phyloP scores from a whole-genome alignment of 306 rosid genomes.

The Cucurbita maxima region DNA sequence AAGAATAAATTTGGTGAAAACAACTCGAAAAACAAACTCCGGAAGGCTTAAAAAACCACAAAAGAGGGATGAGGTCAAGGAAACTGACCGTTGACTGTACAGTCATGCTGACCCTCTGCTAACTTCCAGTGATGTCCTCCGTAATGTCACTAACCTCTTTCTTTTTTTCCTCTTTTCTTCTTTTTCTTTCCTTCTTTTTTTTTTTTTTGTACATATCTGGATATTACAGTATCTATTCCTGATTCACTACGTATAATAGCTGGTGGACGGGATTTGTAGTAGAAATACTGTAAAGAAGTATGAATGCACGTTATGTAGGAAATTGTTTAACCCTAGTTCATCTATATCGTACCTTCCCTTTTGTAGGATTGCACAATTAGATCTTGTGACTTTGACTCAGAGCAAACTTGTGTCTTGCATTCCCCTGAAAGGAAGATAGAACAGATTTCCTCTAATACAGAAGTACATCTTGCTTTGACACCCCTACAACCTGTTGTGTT shows the following conservation, averaged over 20 bases:
- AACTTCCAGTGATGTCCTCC: no score
- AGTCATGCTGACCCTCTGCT: no score
- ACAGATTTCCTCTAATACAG: constrained; percentile 61
- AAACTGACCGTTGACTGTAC: no score
- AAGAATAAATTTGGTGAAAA: no score
- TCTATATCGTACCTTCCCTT: constrained; percentile 6
- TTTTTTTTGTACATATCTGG: no score
- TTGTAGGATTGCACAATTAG: constrained; percentile 88
- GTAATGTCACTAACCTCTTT: no score
- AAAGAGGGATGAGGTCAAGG: no score
- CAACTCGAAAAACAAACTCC: no score
- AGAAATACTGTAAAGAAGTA: constrained; percentile 1
- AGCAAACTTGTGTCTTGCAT: constrained; percentile 93
- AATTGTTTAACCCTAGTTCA: constrained; percentile 7
- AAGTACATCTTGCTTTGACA: constrained; percentile 92
- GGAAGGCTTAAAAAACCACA: no score
- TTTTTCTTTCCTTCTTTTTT: no score
- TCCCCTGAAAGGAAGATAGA: constrained; percentile 88
- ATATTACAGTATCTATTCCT: background rate
- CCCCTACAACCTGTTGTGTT: constrained; percentile 79
- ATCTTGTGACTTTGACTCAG: constrained; percentile 92
- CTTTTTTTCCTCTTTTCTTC: no score
- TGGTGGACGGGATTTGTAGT: background rate
- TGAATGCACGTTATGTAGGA: background rate
- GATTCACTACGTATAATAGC: background rate